These are phyloP conservation scores for Colletotrichum orbiculare DNA, from an alignment of 2,329 filamentous ascomycete species.

Conservation along the genomic window DNA sequence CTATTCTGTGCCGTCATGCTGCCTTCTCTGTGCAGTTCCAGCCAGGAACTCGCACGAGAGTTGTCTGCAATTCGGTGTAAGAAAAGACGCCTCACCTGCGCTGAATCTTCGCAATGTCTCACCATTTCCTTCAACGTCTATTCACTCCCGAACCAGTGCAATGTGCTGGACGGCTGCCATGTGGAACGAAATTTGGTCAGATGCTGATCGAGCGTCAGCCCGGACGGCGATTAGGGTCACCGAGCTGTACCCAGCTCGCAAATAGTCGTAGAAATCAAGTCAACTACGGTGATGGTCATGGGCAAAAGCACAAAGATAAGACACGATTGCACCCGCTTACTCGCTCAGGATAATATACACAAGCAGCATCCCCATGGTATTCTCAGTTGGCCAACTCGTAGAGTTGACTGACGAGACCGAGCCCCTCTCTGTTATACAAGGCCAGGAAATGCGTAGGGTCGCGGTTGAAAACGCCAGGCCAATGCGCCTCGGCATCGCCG, in stretches of 20 bases:
- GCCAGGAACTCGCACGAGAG: no score
- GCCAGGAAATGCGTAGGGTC: conserved; percentile 42
- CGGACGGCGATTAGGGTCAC: background rate
- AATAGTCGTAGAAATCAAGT: background rate
- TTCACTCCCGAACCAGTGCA: no score
- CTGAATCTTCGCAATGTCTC: no score
- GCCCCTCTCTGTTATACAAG: conserved; percentile 42
- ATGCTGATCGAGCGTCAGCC: background rate
- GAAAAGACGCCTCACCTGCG: no score
- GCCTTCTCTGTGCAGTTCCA: no score
- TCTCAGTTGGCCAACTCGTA: conserved; percentile 11
- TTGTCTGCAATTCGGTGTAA: no score
- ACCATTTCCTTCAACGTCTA: no score
- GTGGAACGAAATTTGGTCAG: background rate
- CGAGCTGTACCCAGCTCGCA: background rate
- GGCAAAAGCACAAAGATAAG: no score
- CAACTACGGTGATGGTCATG: background rate
- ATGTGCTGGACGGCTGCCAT: background rate
- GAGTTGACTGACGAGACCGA: conserved; percentile 41
- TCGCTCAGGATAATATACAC: no score
- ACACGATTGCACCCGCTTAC: no score
- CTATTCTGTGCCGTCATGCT: no score
- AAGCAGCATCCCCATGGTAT: no score
- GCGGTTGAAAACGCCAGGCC: conserved; percentile 45
- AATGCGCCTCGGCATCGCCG: conserved; percentile 42